These are phyloP conservation scores for Penicillium thymicola DNA, from an alignment of 2,329 filamentous ascomycete genomes.

Conservation along the genomic window DNA sequence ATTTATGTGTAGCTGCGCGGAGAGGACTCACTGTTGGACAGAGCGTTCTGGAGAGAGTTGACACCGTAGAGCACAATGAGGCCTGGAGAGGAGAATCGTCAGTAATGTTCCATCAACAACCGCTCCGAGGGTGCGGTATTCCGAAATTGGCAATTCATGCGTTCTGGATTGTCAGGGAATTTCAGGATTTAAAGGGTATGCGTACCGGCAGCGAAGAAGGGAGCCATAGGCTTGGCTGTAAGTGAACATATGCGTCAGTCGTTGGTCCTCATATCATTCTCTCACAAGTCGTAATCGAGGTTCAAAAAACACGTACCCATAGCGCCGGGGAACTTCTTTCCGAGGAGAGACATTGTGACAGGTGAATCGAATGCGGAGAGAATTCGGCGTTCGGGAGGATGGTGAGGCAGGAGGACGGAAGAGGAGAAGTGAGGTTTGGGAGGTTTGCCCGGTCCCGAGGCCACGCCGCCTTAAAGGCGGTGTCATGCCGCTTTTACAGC, in stretches of 20 bases:
- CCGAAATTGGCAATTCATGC: background rate
- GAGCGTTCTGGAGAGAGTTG: slow-evolving; percentile 74
- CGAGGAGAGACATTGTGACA: slow-evolving; percentile 71
- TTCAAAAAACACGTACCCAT: slow-evolving; percentile 59
- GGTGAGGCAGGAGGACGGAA: slow-evolving; percentile 30
- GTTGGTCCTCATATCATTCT: slow-evolving; percentile 14
- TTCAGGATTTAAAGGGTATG: slow-evolving; percentile 21
- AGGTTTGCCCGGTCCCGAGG: slow-evolving; percentile 36
- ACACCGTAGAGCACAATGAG: slow-evolving; percentile 85
- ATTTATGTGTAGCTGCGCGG: background rate
- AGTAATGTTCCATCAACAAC: slow-evolving; percentile 14
- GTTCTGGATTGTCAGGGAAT: background rate
- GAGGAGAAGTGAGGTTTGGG: slow-evolving; percentile 36
- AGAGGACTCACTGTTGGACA: slow-evolving; percentile 69
- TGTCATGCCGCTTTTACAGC: slow-evolving; percentile 31
- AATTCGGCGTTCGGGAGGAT: slow-evolving; percentile 27
- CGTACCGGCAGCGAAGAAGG: slow-evolving; percentile 94
- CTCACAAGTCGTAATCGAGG: slow-evolving; percentile 5
- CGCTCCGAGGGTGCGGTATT: background rate
- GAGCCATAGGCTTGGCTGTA: slow-evolving; percentile 82
- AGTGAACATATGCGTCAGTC: slow-evolving; percentile 29
- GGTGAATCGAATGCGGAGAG: slow-evolving; percentile 31
- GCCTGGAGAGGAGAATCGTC: slow-evolving; percentile 52
- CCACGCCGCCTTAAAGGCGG: slow-evolving; percentile 25
- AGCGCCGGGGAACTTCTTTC: slow-evolving; percentile 79